Evolutionary conservation across 2,329 filamentous ascomycete genomes (phyloP).

Genomic region (Fusarium chaquense): DNA sequence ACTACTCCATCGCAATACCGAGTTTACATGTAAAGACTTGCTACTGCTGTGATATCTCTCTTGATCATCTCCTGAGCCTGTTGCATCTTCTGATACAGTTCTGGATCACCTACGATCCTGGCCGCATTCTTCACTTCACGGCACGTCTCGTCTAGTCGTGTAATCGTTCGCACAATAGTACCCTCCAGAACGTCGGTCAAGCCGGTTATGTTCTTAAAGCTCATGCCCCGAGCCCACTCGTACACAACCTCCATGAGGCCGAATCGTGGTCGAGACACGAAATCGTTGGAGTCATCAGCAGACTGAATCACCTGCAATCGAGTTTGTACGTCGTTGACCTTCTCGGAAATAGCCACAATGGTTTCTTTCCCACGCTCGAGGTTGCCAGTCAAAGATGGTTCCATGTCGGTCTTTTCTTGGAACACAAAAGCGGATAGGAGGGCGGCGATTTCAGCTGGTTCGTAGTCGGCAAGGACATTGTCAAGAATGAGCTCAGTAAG

Average conservation of each 20-base stretch:
- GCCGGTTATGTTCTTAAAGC: slow-evolving; percentile 96
- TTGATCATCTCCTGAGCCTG: slow-evolving; percentile 98
- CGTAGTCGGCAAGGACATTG: slow-evolving; percentile 94
- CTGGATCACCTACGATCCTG: slow-evolving; percentile 92
- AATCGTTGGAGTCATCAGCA: slow-evolving; percentile 91
- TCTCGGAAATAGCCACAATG: slow-evolving; percentile 91
- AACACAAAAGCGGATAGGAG: slow-evolving; percentile 96
- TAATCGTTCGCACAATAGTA: slow-evolving; percentile 96
- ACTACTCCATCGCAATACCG: slow-evolving; percentile 2
- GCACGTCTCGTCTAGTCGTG: slow-evolving; percentile 93
- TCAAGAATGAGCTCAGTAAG: slow-evolving; percentile 96
- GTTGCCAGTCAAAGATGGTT: slow-evolving; percentile 83
- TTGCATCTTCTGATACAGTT: slow-evolving; percentile 96
- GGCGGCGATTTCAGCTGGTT: slow-evolving; percentile 95
- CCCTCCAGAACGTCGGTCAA: slow-evolving; percentile 97
- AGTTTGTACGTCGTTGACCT: slow-evolving; percentile 90
- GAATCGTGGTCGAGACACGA: slow-evolving; percentile 86
- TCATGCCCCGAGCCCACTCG: slow-evolving; percentile 98
- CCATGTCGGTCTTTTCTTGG: slow-evolving; percentile 91
- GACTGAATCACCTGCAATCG: slow-evolving; percentile 92
- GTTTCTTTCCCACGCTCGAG: slow-evolving; percentile 85
- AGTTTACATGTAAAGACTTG: slow-evolving; percentile 87
- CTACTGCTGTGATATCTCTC: slow-evolving; percentile 91
- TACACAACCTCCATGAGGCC: slow-evolving; percentile 98
- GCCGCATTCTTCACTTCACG: slow-evolving; percentile 98